A percentile compares a stretch with the other conserved stretches of the same genome.
Conservation (phyloP, 805 yeast genomes). For the Cyberlindnera amylophila region DNA sequence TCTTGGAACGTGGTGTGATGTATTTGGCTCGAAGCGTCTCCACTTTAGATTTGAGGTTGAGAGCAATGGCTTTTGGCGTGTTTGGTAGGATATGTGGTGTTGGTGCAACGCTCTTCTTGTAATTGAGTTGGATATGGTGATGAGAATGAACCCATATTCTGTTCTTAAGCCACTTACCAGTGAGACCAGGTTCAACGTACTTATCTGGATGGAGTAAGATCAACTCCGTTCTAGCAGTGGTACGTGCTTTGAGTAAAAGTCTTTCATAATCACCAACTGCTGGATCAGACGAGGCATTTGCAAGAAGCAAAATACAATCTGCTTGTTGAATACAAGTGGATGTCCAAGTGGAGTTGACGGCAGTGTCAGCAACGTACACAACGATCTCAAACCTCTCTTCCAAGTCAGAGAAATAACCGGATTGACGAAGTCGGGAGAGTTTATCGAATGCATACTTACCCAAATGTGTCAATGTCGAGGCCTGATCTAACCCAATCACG, state of each 20-base stretch:
- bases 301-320: slow-evolving; percentile 85
- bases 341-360: slow-evolving; percentile 84
- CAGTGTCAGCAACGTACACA: slow-evolving; percentile 83
- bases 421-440: slow-evolving; percentile 75
- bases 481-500: slow-evolving; percentile 79
- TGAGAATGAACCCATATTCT: slow-evolving; percentile 91
- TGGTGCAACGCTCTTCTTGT: slow-evolving; percentile 13
- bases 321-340: slow-evolving; percentile 91
- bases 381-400: slow-evolving; percentile 90
- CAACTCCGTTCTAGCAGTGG: slow-evolving; percentile 84
- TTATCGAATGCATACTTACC: slow-evolving; percentile 94
- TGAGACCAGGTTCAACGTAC: slow-evolving; percentile 79
- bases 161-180: slow-evolving; percentile 78
- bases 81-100: slow-evolving; percentile 5
- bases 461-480: slow-evolving; percentile 70
- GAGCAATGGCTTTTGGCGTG: slow-evolving; percentile 20
- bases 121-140: slow-evolving; percentile 80
- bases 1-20: slow-evolving; percentile 11
- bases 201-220: slow-evolving; percentile 81
- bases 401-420: slow-evolving; percentile 85
- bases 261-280: slow-evolving; percentile 84
- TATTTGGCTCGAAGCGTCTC: slow-evolving; percentile 34
- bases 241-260: slow-evolving; percentile 64
- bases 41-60: slow-evolving; percentile 32
- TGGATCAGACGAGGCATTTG: slow-evolving; percentile 74